Conservation (phyloP, 2,329 filamentous ascomycete genomes). For the Penicillium brevicompactum region DNA sequence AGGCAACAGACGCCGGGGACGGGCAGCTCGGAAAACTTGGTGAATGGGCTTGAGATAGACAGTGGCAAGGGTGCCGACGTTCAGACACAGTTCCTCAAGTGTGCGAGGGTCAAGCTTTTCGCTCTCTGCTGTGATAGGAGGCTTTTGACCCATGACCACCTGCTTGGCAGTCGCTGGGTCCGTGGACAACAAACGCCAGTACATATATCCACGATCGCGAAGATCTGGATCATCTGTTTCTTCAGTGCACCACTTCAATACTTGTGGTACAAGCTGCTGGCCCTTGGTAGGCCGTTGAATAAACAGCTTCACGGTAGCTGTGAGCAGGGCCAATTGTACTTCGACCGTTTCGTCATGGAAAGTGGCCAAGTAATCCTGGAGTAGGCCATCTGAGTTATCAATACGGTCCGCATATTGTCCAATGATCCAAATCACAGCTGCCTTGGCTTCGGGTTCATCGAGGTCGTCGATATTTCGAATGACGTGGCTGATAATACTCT, state of each 20-base stretch:
- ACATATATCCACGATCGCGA: conserved; percentile 96
- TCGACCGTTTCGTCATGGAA: conserved; percentile 95
- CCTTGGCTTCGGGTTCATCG: conserved; percentile 96
- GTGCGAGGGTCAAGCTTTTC: conserved; percentile 90
- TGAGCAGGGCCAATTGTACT: conserved; percentile 90
- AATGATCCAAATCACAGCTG: conserved; percentile 99
- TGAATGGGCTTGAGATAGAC: conserved; percentile 98
- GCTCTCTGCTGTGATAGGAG: conserved; percentile 91
- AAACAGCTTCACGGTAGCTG: conserved; percentile 95
- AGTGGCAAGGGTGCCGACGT: conserved; percentile 92
- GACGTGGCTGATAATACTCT: conserved; percentile 92
- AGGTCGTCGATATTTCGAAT: conserved; percentile 96
- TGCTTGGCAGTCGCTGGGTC: conserved; percentile 83
- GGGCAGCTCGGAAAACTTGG: conserved; percentile 89
- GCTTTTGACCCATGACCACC: conserved; percentile 97
- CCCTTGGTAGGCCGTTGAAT: conserved; percentile 95
- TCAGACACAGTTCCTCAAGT: conserved; percentile 94
- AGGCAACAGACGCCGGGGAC: conserved; percentile 75
- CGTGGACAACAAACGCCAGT: conserved; percentile 93
- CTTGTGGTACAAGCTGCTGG: conserved; percentile 88
- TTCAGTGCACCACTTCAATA: conserved; percentile 97
- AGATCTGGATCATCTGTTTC: conserved; percentile 99
- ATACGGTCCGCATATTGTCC: conserved; percentile 97
- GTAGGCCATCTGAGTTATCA: conserved; percentile 89
- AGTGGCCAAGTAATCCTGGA: conserved; percentile 92